phyloP scores from a whole-genome alignment of 2,329 filamentous ascomycete genomes.

The Dactylellina sp. region DNA sequence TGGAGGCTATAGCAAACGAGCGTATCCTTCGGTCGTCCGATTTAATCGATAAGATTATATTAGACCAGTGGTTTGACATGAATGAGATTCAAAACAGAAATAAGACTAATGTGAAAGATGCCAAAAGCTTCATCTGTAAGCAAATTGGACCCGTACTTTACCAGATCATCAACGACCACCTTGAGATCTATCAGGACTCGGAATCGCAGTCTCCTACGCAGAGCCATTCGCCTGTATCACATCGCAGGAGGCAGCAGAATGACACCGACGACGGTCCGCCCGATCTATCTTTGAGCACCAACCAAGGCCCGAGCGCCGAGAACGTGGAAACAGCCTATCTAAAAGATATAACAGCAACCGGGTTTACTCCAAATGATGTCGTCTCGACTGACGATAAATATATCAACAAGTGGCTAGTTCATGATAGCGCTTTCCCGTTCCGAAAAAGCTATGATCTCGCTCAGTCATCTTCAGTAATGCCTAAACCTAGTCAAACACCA shows the following conservation, averaged over 20 bases:
- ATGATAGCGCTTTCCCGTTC: constrained; percentile 36
- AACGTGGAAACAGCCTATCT: not conserved
- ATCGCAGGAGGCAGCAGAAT: constrained; percentile 19
- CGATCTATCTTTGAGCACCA: not conserved
- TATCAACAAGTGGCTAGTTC: constrained; percentile 20
- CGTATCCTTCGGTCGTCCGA: constrained; percentile 35
- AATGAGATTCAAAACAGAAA: constrained; percentile 46
- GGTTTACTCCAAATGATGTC: not conserved
- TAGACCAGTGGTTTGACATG: constrained; percentile 25
- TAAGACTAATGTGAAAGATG: constrained; percentile 41
- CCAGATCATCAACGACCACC: constrained; percentile 29
- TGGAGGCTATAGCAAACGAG: constrained; percentile 44
- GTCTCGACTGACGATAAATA: not conserved
- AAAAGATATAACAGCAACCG: not conserved
- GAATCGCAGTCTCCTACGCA: constrained; percentile 16
- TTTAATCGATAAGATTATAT: constrained; percentile 44
- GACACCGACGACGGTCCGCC: not conserved
- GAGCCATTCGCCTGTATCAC: not conserved
- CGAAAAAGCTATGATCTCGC: constrained; percentile 24
- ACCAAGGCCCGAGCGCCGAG: constrained; percentile 2
- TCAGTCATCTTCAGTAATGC: constrained; percentile 13
- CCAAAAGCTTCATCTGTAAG: constrained; percentile 39
- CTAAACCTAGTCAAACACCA: constrained; percentile 1
- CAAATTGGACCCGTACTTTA: constrained; percentile 49
- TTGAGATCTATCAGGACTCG: constrained; percentile 20